Conservation (phyloP, 345 rosid species). For the Turnera subulata region DNA sequence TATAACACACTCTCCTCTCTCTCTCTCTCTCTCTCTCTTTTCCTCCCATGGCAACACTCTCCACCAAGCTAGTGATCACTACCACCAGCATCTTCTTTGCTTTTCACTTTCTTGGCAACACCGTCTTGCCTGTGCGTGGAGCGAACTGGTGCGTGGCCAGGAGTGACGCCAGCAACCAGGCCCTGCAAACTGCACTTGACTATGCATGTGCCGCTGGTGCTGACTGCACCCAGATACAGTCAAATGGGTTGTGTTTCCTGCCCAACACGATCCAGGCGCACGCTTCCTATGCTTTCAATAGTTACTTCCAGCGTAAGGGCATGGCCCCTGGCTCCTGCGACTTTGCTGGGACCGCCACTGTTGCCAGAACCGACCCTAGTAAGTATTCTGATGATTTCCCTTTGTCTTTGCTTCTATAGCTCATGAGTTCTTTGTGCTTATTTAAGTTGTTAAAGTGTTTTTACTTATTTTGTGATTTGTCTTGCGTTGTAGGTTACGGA, state of each 20-base stretch:
- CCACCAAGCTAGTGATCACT: background rate
- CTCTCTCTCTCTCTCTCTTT: no score
- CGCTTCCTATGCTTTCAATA: slow-evolving; percentile 79
- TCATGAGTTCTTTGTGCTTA: background rate
- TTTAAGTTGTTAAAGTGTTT: no score
- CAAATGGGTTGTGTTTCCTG: slow-evolving; percentile 54
- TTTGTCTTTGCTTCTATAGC: background rate
- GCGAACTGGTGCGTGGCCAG: slow-evolving; percentile 71
- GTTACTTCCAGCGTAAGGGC: slow-evolving; percentile 55
- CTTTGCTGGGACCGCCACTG: slow-evolving; percentile 68
- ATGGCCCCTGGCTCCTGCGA: slow-evolving; percentile 82
- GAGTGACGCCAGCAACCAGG: slow-evolving; percentile 57
- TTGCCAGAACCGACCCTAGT: slow-evolving; percentile 78
- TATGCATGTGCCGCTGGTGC: slow-evolving; percentile 73
- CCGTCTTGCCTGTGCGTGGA: background rate
- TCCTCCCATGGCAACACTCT: slow-evolving; percentile 10
- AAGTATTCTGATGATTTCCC: background rate
- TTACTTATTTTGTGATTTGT: background rate
- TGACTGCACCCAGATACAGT: slow-evolving; percentile 55
- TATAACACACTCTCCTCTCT: slow-evolving; percentile 6
- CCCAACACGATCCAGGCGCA: slow-evolving; percentile 72
- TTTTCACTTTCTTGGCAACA: background rate
- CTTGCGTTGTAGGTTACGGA: slow-evolving; percentile 54
- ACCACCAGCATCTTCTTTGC: background rate
- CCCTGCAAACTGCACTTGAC: slow-evolving; percentile 56